Base-by-base conservation (phyloP, 768 basidiomycete species). In the Leucocoprinus sp. region DNA sequence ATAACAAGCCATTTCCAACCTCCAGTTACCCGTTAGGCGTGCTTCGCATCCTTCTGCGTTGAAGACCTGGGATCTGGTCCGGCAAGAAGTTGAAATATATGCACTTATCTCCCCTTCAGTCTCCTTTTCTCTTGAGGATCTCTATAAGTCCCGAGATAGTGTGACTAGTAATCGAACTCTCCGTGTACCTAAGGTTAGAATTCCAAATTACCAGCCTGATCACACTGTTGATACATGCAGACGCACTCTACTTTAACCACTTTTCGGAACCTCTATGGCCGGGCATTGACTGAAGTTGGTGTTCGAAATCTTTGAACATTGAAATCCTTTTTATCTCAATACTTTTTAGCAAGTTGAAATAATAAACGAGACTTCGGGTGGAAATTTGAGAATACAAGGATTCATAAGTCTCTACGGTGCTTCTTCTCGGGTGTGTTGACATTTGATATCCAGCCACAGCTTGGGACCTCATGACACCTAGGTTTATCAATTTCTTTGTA, bases 401-500 rank as follows among this genome's bases (percentile, higher is more conserved):
- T 97, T 98, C 59, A 79, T 96, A 45, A 87, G 89, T 57, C 68
- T 91, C 4, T 74, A 77, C 14, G 88, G 89, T 6, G 75, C 83
- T 18, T 64, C 70, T 50, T 82, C 87, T 17, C 91, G 84, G 69
- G 92, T 82, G 31, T 43, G 58, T 48, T 22, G 8, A 40, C 33
- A 17, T 17, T 17, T 26, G 50, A 44, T 55, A 2, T 6, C 43
- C 46, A 21, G 28, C 37, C 23, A 6, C 11, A 54, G 18, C 31
- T 27, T 34, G 39, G 53, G 49, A 46, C 53, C 55, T 37, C 37
- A 29, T n/a, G 36, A 21, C 21, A 37, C 36, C 24, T 57, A 95
- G 88, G 65, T 75, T n/a, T 77, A 84, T 60, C 93, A 98, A 61
- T 88, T 82, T 65, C 62, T 97, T 34, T 96, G 93, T 93, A 58